A percentile compares a stretch with the other conserved stretches of the same genome.
phyloP scores from a whole-genome alignment of 2,329 filamentous ascomycete species.

The Apiospora phragmitis region DNA sequence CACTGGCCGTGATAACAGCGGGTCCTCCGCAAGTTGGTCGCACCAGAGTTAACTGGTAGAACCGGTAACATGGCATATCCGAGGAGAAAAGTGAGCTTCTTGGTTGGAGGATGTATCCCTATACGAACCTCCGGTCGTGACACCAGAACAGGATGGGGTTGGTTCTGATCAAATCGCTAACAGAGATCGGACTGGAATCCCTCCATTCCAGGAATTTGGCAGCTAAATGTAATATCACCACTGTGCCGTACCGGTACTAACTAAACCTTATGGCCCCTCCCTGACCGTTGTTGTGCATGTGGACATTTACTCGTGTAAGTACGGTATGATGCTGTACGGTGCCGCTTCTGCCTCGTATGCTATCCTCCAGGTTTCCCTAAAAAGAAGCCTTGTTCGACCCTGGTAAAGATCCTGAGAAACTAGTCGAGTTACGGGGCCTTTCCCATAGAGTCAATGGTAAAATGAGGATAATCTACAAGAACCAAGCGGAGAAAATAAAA shows the following conservation, averaged over 20 bases:
- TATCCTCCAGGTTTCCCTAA: not conserved
- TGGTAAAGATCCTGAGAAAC: not conserved
- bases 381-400: not conserved
- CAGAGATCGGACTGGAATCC: not conserved
- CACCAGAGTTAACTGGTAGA: not conserved
- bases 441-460: not conserved
- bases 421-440: not conserved
- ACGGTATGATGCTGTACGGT: not conserved
- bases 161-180: not conserved
- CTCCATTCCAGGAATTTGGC: not conserved
- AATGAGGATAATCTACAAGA: not conserved
- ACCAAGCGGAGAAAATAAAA: not conserved
- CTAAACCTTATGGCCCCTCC: not conserved
- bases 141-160: not conserved
- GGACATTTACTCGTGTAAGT: not conserved
- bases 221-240: constrained; percentile 6
- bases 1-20: constrained; percentile 3
- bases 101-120: not conserved
- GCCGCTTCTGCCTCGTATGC: not conserved
- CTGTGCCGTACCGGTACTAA: not conserved
- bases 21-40: constrained; percentile 17
- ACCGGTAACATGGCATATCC: not conserved
- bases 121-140: not conserved
- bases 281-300: not conserved
- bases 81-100: not conserved